A percentile compares a stretch with the other conserved stretches of the same genome.
Conservation (phyloP, 345 rosid species). For the Microthlaspi erraticum region DNA sequence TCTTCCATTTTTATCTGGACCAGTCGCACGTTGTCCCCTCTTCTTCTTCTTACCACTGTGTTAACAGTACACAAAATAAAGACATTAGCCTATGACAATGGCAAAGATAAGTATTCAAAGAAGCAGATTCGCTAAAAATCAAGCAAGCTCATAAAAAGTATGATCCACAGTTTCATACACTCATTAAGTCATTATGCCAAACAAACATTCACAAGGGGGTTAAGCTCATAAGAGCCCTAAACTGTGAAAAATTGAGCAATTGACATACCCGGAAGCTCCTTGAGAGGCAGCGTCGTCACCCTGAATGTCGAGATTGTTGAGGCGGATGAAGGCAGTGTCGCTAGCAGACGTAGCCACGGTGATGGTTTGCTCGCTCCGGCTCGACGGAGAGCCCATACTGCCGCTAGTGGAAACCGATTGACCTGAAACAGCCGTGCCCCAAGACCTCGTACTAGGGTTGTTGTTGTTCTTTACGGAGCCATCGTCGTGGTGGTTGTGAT, state of each 20-base stretch:
- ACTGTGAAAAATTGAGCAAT: constrained; percentile 11
- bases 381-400: constrained; percentile 93
- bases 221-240: constrained; percentile 20
- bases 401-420: constrained; percentile 91
- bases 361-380: constrained; percentile 73
- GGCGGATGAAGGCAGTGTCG: constrained; percentile 63
- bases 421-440: constrained; percentile 83
- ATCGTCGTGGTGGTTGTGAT: constrained; percentile 58
- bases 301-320: constrained; percentile 85
- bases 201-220: not conserved
- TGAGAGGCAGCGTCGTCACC: constrained; percentile 94
- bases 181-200: not conserved
- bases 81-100: not conserved
- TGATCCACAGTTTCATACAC: constrained; percentile 20
- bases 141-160: constrained; percentile 11
- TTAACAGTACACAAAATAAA: constrained; percentile 1
- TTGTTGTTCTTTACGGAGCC: constrained; percentile 46
- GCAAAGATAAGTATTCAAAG: not conserved
- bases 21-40: constrained; percentile 86
- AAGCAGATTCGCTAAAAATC: constrained; percentile 2
- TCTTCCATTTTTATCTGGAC: constrained; percentile 94
- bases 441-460: constrained; percentile 66
- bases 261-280: constrained; percentile 69
- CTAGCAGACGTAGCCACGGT: constrained; percentile 73
- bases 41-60: constrained; percentile 83